Conservation (phyloP, 768 basidiomycete species). For the Trametes gibbosa region DNA sequence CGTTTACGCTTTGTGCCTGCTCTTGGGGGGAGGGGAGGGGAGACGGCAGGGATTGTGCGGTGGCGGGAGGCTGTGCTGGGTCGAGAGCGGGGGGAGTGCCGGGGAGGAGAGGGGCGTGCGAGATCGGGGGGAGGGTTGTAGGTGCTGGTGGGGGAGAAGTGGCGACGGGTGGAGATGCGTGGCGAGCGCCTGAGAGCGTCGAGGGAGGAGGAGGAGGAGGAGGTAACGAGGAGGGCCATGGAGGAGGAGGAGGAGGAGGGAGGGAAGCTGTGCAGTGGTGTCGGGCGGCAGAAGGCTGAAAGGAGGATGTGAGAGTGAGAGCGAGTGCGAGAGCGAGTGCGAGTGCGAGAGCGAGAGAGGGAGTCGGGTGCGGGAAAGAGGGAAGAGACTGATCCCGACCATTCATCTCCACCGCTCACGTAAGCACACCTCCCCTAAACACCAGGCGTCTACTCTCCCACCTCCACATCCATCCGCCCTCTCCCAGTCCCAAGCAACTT, state of each 20-base stretch:
- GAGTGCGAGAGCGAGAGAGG: no score
- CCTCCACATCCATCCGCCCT: no score
- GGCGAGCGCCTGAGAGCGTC: constrained; percentile 2
- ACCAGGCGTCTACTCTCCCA: no score
- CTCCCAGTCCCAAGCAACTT: no score
- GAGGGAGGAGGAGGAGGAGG: background rate
- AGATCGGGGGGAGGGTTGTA: background rate
- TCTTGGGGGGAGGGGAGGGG: background rate
- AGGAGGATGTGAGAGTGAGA: background rate
- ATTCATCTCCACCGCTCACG: no score
- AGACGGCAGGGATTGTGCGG: background rate
- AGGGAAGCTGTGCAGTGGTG: background rate
- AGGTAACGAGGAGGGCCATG: constrained; percentile 9
- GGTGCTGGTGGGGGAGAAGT: background rate
- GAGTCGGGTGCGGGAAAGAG: no score
- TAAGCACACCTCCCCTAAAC: no score
- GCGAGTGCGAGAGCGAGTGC: background rate
- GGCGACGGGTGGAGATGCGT: constrained; percentile 9
- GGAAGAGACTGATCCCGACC: no score
- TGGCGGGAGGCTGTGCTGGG: background rate
- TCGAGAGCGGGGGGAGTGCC: background rate
- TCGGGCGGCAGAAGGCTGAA: background rate
- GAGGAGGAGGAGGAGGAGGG: background rate
- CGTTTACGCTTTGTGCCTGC: constrained; percentile 6
- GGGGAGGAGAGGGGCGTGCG: background rate